Conservation (phyloP, 345 rosid species). For the Populus davidiana region DNA sequence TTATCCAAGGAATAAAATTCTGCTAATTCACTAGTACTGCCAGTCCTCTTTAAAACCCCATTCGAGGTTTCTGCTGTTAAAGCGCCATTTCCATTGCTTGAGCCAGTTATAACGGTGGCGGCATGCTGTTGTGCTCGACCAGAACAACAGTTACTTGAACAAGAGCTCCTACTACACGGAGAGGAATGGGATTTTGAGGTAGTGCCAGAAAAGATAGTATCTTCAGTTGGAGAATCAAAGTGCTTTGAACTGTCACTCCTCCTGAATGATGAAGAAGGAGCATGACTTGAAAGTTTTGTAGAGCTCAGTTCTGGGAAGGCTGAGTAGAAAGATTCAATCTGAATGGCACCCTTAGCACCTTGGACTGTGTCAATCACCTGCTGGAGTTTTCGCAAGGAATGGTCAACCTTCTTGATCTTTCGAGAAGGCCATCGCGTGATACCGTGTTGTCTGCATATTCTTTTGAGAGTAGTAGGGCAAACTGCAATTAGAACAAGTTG, state of each 20-base stretch:
- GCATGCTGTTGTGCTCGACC: constrained; percentile 49
- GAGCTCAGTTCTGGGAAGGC: constrained; percentile 81
- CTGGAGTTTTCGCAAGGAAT: constrained; percentile 84
- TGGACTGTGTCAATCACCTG: constrained; percentile 84
- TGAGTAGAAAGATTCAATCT: constrained; percentile 71
- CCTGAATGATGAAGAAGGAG: constrained; percentile 33
- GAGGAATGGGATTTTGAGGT: constrained; percentile 68
- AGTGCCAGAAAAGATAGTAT: constrained; percentile 34
- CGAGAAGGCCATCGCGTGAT: constrained; percentile 94
- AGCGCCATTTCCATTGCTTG: constrained; percentile 20
- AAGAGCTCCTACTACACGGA: constrained; percentile 65
- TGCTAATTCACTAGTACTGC: constrained; percentile 31
- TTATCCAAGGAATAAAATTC: constrained; percentile 37
- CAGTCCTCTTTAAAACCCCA: constrained; percentile 44
- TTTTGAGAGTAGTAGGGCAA: constrained; percentile 91
- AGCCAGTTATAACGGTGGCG: constrained; percentile 19
- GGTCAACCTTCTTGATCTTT: constrained; percentile 93
- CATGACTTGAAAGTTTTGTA: constrained; percentile 46
- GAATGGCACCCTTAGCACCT: constrained; percentile 78
- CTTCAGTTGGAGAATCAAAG: constrained; percentile 36
- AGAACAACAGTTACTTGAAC: constrained; percentile 65
- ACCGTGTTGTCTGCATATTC: constrained; percentile 95
- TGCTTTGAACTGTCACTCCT: constrained; percentile 30
- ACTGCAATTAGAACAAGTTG: constrained; percentile 49
- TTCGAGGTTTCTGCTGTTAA: constrained; percentile 31